Base-by-base conservation (phyloP, 164 flowering plant species). In the Amborella trichopoda region DNA sequence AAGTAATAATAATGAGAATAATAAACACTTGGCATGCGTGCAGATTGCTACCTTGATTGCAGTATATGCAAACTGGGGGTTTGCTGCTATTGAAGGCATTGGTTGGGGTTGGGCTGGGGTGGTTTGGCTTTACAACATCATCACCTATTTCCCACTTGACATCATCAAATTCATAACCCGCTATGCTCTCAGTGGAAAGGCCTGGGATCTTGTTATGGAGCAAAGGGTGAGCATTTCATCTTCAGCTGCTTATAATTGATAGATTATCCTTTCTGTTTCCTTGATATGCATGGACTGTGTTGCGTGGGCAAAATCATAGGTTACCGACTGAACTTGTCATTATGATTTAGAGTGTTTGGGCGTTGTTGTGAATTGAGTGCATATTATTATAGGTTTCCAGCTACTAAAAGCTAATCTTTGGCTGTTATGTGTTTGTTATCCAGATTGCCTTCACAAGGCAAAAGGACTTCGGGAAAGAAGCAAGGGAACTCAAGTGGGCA, bases 81-180 rank as follows among this genome's bases (percentile, higher is more conserved):
- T 89, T 62, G 84, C 95, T 44, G 87, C 81, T 2, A 78, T 85
- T 40, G 78, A 80, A 69, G 97, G 97, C 11, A 78, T 83, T 25
- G 95, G 97, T 10, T 89, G 97, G 97, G 90, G 97, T 36, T 89
- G 97, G 97, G 95, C 95, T 41, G 94, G 97, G 24, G 76, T 80
- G 0, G 56, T 89, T 30, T 89, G 97, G 97, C 77, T 89, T 3
- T 89, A 85, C 33, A 82, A 77, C 59, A 50, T 89, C 26, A 50
- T 85, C 48, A 61, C 60, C 56, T 89, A 85, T 63, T 14, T 89
- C 47, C 95, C 97, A 9, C 95, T 89, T 18, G 94, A 85, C 52
- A 20, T 78, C 23, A 65, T 89, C 28, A 89, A 89, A 69, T 82
- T 89, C 67, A 22, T 67, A 3, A 75, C 63, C 48, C 76, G 94